phyloP scores from a whole-genome alignment of 495 filamentous ascomycete genomes.

The Penicillium angulare region DNA sequence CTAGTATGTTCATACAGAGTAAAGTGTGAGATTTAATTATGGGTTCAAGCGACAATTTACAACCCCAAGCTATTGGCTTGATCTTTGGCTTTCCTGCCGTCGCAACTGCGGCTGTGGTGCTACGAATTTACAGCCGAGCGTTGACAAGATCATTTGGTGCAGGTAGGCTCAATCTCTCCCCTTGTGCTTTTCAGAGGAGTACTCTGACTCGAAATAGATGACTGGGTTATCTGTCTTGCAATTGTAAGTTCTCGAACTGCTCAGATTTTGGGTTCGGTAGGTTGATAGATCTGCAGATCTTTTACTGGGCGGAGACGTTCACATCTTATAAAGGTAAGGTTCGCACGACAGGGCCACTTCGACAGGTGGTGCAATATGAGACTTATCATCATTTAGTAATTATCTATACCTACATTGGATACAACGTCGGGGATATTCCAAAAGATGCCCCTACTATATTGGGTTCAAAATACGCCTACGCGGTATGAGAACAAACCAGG shows the following conservation, averaged over 20 bases:
- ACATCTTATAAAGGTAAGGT: conserved; percentile 14
- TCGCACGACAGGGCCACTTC: background rate
- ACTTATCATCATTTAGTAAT: conserved; percentile 29
- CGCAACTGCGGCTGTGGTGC: conserved; percentile 35
- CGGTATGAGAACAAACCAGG: conserved; percentile 3
- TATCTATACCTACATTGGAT: conserved; percentile 47
- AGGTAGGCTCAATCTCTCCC: background rate
- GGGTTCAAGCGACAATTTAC: conserved; percentile 17
- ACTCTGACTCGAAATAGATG: background rate
- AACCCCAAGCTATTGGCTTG: conserved; percentile 40
- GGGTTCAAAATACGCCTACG: conserved; percentile 13
- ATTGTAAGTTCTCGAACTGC: background rate
- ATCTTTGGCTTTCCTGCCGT: conserved; percentile 42
- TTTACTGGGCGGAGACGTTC: conserved; percentile 19
- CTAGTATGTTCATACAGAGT: background rate
- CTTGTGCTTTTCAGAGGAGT: background rate
- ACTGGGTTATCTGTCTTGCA: background rate
- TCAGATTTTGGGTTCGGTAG: background rate
- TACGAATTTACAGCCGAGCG: conserved; percentile 40
- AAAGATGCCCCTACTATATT: background rate
- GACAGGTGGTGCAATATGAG: background rate
- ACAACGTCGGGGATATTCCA: conserved; percentile 40
- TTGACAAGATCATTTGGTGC: conserved; percentile 45
- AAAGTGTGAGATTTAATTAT: no score
- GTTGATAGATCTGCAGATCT: conserved; percentile 8